Percentiles rank a stretch among this genome's conserved stretches.
Conservation (phyloP, 768 basidiomycete species). For the Dioszegia hungarica region DNA sequence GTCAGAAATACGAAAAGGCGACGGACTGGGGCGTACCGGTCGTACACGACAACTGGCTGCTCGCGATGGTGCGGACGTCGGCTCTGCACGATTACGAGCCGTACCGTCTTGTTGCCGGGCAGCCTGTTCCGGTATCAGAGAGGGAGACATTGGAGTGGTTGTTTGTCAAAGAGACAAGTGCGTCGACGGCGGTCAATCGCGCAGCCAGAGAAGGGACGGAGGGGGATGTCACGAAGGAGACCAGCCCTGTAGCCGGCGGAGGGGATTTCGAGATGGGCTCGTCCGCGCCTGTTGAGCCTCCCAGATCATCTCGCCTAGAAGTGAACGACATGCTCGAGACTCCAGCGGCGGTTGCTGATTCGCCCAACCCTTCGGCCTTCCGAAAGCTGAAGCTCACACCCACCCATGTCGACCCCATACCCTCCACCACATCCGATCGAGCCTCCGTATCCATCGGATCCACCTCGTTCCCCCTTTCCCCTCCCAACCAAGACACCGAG, state of each 20-base stretch:
- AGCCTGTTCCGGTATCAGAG: too few relatives aligned
- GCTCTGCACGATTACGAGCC: constrained; percentile 17
- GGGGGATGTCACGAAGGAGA: background rate
- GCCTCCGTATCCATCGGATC: background rate
- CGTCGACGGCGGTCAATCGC: background rate
- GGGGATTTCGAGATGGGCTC: background rate
- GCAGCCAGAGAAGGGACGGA: background rate
- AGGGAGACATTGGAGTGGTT: background rate
- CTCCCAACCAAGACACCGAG: constrained; percentile 25
- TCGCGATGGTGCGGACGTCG: constrained; percentile 58
- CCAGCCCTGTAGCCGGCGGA: background rate
- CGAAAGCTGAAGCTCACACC: constrained; percentile 31
- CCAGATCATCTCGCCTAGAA: too few relatives aligned
- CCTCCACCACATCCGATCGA: background rate
- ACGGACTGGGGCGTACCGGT: constrained; percentile 71
- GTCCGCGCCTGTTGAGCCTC: too few relatives aligned
- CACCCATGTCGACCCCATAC: constrained; percentile 27
- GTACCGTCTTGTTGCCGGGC: too few relatives aligned
- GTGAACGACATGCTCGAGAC: too few relatives aligned
- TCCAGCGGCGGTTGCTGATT: background rate
- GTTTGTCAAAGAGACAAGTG: background rate
- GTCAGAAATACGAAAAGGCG: constrained; percentile 74
- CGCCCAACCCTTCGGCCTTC: constrained; percentile 7
- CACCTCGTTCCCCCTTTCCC: constrained; percentile 27
- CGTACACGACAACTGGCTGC: constrained; percentile 68